Evolutionary conservation across 305 asterid genomes (phyloP), one percentile per base, ranked within the genome.

Genomic region (Solanum aculeatissimum): DNA sequence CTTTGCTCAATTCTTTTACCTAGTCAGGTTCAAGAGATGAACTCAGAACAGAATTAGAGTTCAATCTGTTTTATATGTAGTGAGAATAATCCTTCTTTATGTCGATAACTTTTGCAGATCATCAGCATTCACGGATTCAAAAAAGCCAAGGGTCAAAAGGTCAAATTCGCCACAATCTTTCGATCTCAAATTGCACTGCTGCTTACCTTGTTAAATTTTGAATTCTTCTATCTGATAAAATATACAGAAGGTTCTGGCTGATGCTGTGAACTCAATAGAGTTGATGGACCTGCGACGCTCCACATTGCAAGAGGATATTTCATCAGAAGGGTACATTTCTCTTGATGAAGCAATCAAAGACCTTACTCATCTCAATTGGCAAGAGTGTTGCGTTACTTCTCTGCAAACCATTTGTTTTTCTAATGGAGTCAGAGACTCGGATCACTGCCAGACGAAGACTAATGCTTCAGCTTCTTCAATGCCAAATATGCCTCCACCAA

Each of bases 331-430:
- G 9, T 15, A 77, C 66, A 60, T 92, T 57, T 51, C 90, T 13
- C 83, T 92, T 77, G 80, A 91, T 53, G 95, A 90, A 63, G 94
- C 89, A 80, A 83, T 87, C 78, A 79, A 81, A 75, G 95, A 92
- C 85, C 90, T 95, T 81, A 90, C 88, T 71, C 84, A 16, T 72
- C 92, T 94, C 85, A 80, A 91, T 35, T 95, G 98, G 98, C 87
- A 91, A 1, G 98, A 93, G 86, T 94, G 98, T 86, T 90, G 92
- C 85, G 86, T 90, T 87, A 92, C 95, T 85, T 94, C 98, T 77
- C 85, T 94, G 71, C 86, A 86, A 86, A 89, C 88, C 66, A 78
- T 78, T 78, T 53, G 83, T 32, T 78, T 78, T 70, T 85, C 75
- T 21, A 84, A 90, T 85, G 86, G 86, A 72, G 84, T 25, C 71